Evolutionary conservation across 2,329 filamentous ascomycete species (phyloP), one percentile per base, ranked within the genome.

Genomic region (Lachnellula arida): DNA sequence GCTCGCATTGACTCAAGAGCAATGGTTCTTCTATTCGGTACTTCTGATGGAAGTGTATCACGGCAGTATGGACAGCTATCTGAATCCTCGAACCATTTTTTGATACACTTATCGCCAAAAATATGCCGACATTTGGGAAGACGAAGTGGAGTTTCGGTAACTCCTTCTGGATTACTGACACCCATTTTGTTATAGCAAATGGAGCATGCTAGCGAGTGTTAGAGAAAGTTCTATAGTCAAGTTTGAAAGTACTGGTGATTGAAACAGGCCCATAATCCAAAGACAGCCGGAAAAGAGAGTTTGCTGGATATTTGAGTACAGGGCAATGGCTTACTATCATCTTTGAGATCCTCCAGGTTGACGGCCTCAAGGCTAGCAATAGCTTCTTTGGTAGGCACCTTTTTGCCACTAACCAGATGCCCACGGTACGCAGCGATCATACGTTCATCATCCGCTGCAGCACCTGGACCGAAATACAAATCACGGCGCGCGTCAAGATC

Each of bases 121-220:
- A 86, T 68, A 62, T 87, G 84, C 61, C 80, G 82, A 73, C 84
- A 87, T 61, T 76, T 79, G 2, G 84, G 83, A 17, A 86, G 69
- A 19, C 80, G 79, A 15, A 86, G 67, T 1, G 84, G 81, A 2
- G 70, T 73, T 65, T 87, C 84, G 46, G 73, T 76, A 19, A 81
- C 69, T 1, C 82, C 82, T 60, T 86, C 84, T 0, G 82, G 81
- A 28, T 78, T 82, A 55, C 72, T 67, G 14, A 77, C 72, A 35
- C 81, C 81, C 62, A 79, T 85, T 8, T 84, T 81, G 60, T 84
- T 85, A 65, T 86, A 86, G 70, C 83, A 86, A 56, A 86, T 86
- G 19, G 81, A 76, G 65, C 83, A 86, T 14, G 71, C 82, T 86
- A 60, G 14, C 12, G 8, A 39, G 17, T 34, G 39, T 67, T 55